These are phyloP conservation scores for Phaeotremella skinneri DNA, from an alignment of 768 basidiomycete genomes.

Conservation along the genomic window DNA sequence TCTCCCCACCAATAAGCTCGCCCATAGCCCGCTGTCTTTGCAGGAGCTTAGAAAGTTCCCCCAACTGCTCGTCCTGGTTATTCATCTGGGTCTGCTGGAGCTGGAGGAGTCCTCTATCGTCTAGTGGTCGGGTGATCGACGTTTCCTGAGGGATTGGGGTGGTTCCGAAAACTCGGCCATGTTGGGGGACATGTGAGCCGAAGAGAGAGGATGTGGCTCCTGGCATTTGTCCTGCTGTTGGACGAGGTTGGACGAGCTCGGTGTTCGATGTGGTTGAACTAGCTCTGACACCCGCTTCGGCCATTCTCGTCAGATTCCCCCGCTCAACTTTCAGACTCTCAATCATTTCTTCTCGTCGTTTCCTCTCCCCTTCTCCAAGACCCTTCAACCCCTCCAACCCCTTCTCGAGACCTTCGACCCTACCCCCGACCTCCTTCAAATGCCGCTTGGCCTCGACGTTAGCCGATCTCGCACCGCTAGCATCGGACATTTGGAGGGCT, in stretches of 20 bases:
- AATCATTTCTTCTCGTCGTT: constrained; percentile 83
- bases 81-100: constrained; percentile 78
- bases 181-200: constrained; percentile 6
- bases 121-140: constrained; percentile 78
- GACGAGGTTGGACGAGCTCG: constrained; percentile 11
- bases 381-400: constrained; percentile 70
- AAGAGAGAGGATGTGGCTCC: constrained; percentile 7
- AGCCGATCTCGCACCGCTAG: constrained; percentile 68
- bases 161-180: constrained; percentile 71
- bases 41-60: constrained; percentile 74
- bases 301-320: constrained; percentile 80
- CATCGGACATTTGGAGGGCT: constrained; percentile 65
- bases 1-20: constrained; percentile 77
- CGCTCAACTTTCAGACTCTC: constrained; percentile 84
- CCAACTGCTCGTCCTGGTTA: constrained; percentile 78
- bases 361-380: constrained; percentile 87
- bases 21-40: constrained; percentile 82
- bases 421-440: constrained; percentile 51
- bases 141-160: constrained; percentile 65
- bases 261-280: constrained; percentile 49
- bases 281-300: constrained; percentile 67
- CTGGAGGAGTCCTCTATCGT: constrained; percentile 73
- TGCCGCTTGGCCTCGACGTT: constrained; percentile 72
- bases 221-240: constrained; percentile 13
- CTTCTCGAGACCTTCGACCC: constrained; percentile 69